Conservation (phyloP, 768 basidiomycete species). For the Tulasnella sp. region DNA sequence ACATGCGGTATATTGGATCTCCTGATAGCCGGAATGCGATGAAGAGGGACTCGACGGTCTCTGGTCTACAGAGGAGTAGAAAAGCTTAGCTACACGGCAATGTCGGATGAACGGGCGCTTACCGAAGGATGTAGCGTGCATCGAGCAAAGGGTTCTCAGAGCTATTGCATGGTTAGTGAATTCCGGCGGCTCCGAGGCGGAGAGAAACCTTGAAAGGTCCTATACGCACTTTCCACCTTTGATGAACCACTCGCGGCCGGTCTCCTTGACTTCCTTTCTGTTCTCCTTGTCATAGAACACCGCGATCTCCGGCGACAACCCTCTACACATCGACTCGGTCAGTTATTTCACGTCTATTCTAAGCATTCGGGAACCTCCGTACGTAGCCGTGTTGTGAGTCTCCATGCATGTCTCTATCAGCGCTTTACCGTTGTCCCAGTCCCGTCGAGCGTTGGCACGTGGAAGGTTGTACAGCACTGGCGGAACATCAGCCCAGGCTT, state of each 20-base stretch:
- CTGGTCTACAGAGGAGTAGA: conserved; percentile 50
- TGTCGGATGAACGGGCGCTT: conserved; percentile 25
- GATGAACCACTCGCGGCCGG: conserved; percentile 75
- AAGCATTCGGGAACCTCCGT: conserved; percentile 27
- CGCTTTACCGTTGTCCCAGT: conserved; percentile 75
- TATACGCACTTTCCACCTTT: conserved; percentile 50
- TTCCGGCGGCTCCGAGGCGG: neutral
- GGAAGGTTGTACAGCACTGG: conserved; percentile 56
- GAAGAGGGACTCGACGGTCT: conserved; percentile 92
- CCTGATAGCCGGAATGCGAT: conserved; percentile 85
- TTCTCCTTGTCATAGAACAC: conserved; percentile 68
- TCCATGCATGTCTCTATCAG: conserved; percentile 82
- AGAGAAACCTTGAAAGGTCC: neutral
- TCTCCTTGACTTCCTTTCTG: conserved; percentile 34
- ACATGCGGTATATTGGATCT: conserved; percentile 66
- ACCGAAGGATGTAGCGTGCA: conserved; percentile 88
- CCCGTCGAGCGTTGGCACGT: conserved; percentile 48
- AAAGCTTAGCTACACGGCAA: neutral
- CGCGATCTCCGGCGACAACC: conserved; percentile 81
- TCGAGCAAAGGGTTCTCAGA: conserved; percentile 44
- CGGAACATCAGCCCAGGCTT: conserved; percentile 49
- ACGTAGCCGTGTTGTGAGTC: conserved; percentile 80
- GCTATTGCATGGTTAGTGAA: neutral
- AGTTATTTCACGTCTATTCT: neutral
- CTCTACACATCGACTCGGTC: conserved; percentile 38